phyloP scores from a whole-genome alignment of 257 asterid species.

The Nicotiana undulata region DNA sequence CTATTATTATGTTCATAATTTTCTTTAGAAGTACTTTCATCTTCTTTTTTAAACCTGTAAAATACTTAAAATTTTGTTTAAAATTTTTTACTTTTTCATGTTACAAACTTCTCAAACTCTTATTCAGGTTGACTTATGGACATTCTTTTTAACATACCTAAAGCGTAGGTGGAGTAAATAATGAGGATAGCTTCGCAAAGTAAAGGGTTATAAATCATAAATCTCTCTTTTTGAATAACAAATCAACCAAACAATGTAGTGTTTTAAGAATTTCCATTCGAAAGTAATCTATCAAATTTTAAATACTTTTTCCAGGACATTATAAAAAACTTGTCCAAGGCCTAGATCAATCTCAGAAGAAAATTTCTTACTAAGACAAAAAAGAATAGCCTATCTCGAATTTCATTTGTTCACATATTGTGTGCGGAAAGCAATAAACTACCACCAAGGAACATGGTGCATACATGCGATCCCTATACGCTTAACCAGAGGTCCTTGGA shows the following conservation, averaged over 20 bases:
- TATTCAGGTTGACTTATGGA: background rate
- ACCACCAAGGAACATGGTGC: background rate
- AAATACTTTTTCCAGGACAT: background rate
- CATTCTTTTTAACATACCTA: background rate
- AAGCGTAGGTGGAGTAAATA: background rate
- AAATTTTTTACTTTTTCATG: background rate
- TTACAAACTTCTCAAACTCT: background rate
- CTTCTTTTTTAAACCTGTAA: background rate
- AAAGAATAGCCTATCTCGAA: background rate
- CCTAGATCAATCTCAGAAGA: background rate
- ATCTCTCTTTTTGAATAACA: background rate
- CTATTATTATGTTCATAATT: background rate
- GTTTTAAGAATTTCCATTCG: background rate
- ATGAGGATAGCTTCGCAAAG: background rate
- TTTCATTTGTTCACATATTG: background rate
- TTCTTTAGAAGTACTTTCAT: background rate
- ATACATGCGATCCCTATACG: background rate
- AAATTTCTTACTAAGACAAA: background rate
- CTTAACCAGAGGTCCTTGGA: background rate
- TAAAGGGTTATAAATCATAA: background rate
- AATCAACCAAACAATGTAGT: background rate
- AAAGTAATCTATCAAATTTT: background rate
- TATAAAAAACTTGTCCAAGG: background rate
- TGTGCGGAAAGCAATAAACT: background rate
- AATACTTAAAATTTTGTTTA: background rate